Evolutionary conservation across 2,329 filamentous ascomycete species (phyloP), one percentile per base, ranked within the genome.

Genomic region (Colletotrichum theobromicola): DNA sequence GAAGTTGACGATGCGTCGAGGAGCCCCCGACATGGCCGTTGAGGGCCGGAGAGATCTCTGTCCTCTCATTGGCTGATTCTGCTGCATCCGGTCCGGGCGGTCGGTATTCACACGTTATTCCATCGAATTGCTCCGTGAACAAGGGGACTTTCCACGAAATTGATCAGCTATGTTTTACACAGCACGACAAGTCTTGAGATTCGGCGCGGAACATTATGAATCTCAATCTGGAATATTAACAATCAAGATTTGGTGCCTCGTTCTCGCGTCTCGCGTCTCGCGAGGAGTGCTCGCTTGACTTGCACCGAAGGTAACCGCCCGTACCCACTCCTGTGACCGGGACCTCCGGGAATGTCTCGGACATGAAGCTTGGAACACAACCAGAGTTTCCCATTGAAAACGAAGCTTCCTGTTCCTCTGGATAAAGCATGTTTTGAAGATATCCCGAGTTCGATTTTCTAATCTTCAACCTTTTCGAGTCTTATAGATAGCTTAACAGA

Each of bases 181-280:
- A n/a, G n/a, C n/a, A n/a, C n/a, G n/a, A 42, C 35, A 5, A 42
- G 16, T 42, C 16, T 37, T 37, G 35, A 18, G 42, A n/a, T 10
- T 21, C 1, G 0, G 13, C 7, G 10, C 2, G 10, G 10, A 21
- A 2, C 5, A 21, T 21, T 7, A 0, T 7, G 10, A 1, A 7
- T 1, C 21, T 21, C 1, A 13, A 4, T 42, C 37, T 42, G 4
- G 7, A 21, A 21, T 46, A 46, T 7, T 4, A 21, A 21, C 4
- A 12, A 4, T 1, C 13, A 13, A 21, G 1, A 1, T 21, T 0
- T 4, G 2, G 10, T 46, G 42, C n/a, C 42, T 46, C 42, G 6
- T 21, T 2, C 42, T 46, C 18, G 42, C 42, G 0, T 46, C 42
- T 46, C 42, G 42, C 42, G 3, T 46, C 42, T 50, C 42, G 42